Evolutionary conservation across 352 stramenopile species (phyloP).

Genomic region (Phytophthora capsici): DNA sequence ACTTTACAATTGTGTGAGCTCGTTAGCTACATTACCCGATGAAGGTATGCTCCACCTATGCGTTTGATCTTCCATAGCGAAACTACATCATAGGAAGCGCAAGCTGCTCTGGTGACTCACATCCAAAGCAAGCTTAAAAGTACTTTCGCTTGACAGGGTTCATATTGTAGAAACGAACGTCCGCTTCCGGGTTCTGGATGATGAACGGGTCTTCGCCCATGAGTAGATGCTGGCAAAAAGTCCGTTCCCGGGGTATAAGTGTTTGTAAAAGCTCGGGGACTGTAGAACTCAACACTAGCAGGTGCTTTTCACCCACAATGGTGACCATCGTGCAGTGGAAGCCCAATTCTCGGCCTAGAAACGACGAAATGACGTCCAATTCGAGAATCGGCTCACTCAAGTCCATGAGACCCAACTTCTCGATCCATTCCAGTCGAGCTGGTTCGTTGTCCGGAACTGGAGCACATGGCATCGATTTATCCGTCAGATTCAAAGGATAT

Average conservation of each 20-base stretch:
- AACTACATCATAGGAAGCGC: no score
- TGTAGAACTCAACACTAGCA: constrained; percentile 48
- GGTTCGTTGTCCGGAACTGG: constrained; percentile 46
- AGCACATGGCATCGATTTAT: constrained; percentile 17
- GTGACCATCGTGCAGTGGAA: constrained; percentile 57
- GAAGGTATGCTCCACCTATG: no score
- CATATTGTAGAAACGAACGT: constrained; percentile 57
- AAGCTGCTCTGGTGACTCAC: no score
- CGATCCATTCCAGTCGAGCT: constrained; percentile 40
- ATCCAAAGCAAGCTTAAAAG: no score
- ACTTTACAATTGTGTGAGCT: no score
- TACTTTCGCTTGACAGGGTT: constrained; percentile 29
- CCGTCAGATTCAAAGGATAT: constrained; percentile 39
- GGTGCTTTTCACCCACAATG: constrained; percentile 49
- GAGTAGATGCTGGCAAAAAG: constrained; percentile 55
- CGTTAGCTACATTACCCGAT: no score
- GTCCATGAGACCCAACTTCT: constrained; percentile 41
- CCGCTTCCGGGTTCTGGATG: constrained; percentile 18
- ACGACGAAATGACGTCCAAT: constrained; percentile 54
- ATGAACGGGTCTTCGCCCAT: constrained; percentile 53
- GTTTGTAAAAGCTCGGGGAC: constrained; percentile 32
- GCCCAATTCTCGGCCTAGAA: constrained; percentile 47
- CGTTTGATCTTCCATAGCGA: no score
- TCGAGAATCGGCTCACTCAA: constrained; percentile 39
- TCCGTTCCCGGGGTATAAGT: constrained; percentile 44